A percentile compares a stretch with the other conserved stretches of the same genome.
Evolutionary conservation across 2,329 filamentous ascomycete genomes (phyloP).

Genomic region (Coniella lustricola): DNA sequence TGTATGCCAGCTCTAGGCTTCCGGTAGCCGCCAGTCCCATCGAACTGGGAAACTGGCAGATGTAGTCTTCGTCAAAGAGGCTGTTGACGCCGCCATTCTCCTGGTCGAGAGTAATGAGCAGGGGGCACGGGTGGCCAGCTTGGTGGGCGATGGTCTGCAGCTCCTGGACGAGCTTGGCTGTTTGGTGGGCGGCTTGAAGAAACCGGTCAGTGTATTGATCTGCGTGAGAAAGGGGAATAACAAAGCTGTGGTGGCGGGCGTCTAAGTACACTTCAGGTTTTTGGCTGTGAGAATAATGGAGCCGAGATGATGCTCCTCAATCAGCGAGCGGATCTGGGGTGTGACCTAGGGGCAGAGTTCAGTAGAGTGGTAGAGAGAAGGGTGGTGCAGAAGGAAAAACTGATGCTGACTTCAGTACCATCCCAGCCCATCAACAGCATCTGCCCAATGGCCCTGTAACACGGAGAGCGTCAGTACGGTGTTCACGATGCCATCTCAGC

Average conservation of each 20-base stretch:
- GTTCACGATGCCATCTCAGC: neutral
- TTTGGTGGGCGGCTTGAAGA: constrained; percentile 73
- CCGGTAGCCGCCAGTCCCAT: constrained; percentile 96
- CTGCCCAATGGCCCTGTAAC: constrained; percentile 63
- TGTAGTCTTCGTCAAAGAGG: constrained; percentile 89
- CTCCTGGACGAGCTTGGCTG: constrained; percentile 80
- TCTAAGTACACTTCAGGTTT: constrained; percentile 66
- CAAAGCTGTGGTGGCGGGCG: neutral
- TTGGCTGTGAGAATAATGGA: constrained; percentile 80
- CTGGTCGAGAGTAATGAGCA: constrained; percentile 88
- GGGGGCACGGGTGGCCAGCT: constrained; percentile 79
- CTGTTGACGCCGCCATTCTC: constrained; percentile 98
- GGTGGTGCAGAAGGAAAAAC: neutral
- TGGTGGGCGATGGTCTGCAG: constrained; percentile 87
- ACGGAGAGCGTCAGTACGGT: constrained; percentile 26
- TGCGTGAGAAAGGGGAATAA: constrained; percentile 4
- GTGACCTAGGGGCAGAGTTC: constrained; percentile 33
- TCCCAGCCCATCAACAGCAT: constrained; percentile 81
- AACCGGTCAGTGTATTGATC: constrained; percentile 24
- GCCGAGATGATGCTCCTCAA: constrained; percentile 79
- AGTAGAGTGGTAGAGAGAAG: neutral
- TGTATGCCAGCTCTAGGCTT: constrained; percentile 75
- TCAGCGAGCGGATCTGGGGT: constrained; percentile 72
- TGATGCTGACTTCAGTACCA: constrained; percentile 62
- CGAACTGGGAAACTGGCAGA: constrained; percentile 91